Evolutionary conservation across 495 filamentous ascomycete genomes (phyloP).

Genomic region (Podospora conica): DNA sequence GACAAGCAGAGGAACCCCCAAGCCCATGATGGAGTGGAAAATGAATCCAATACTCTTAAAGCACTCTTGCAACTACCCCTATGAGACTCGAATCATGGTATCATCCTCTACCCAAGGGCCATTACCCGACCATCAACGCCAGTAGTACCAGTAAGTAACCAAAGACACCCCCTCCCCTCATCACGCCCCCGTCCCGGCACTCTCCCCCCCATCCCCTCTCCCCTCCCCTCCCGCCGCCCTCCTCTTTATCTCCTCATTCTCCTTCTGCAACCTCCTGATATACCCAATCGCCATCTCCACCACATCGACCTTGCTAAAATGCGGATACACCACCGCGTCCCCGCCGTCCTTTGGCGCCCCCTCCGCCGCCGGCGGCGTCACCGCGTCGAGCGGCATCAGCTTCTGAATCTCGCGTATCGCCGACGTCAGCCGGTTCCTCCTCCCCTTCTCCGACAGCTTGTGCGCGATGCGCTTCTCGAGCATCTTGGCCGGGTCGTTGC

Average conservation of each 20-base stretch:
- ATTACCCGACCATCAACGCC: too few species aligned
- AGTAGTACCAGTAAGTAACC: too few species aligned
- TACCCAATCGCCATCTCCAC: constrained; percentile 29
- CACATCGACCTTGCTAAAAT: constrained; percentile 28
- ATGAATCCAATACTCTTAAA: too few species aligned
- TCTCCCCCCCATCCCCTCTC: not conserved
- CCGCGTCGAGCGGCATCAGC: constrained; percentile 18
- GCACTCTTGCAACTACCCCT: too few species aligned
- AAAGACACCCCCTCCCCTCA: too few species aligned
- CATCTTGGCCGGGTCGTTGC: constrained; percentile 16
- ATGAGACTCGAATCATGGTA: too few species aligned
- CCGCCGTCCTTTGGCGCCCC: not conserved
- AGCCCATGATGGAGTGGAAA: too few species aligned
- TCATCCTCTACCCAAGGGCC: too few species aligned
- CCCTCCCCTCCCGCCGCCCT: constrained; percentile 21
- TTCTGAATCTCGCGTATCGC: constrained; percentile 32
- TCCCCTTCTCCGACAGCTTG: constrained; percentile 31
- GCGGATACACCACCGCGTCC: constrained; percentile 13
- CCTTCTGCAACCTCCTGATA: constrained; percentile 23
- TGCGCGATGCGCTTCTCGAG: constrained; percentile 26
- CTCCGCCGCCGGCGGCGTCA: not conserved
- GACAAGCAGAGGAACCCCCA: too few species aligned
- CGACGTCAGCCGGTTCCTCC: constrained; percentile 25
- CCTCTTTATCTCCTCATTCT: constrained; percentile 21
- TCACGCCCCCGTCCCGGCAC: not conserved